Percentiles rank a stretch among this genome's conserved stretches.
Conservation (phyloP, 495 filamentous ascomycete species). For the Aspergillus baeticus region DNA sequence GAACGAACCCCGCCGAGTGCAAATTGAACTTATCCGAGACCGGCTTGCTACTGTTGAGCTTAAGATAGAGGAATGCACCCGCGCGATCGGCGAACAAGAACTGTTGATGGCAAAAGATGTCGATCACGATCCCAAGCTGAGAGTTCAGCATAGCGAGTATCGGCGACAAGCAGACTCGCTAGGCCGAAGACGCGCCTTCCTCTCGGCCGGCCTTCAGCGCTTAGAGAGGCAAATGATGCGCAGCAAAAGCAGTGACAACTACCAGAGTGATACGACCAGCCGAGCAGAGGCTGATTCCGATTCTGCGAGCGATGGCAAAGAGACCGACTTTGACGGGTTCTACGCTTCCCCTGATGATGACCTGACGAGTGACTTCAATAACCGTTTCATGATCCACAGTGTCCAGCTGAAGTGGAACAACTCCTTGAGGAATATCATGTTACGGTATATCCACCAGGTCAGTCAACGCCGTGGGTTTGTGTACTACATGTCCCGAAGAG, state of each 20-base stretch:
- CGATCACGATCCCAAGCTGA: slow-evolving; percentile 50
- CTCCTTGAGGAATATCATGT: slow-evolving; percentile 87
- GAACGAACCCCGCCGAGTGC: slow-evolving; percentile 88
- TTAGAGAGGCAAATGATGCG: slow-evolving; percentile 56
- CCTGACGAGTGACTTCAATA: slow-evolving; percentile 90
- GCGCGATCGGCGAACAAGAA: slow-evolving; percentile 63
- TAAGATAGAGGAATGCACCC: slow-evolving; percentile 71
- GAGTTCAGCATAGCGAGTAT: slow-evolving; percentile 64
- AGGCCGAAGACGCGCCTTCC: slow-evolving; percentile 70
- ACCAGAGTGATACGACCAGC: slow-evolving; percentile 47
- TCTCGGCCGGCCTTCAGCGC: slow-evolving; percentile 69
- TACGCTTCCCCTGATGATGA: slow-evolving; percentile 53
- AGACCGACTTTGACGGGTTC: slow-evolving; percentile 40
- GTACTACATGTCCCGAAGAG: slow-evolving; percentile 93
- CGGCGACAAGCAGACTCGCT: slow-evolving; percentile 69
- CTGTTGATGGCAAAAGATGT: slow-evolving; percentile 56
- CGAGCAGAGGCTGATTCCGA: slow-evolving; percentile 49
- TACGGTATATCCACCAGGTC: slow-evolving; percentile 96
- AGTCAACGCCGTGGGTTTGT: slow-evolving; percentile 94
- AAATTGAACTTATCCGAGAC: slow-evolving; percentile 78
- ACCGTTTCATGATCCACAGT: slow-evolving; percentile 97
- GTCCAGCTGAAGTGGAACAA: slow-evolving; percentile 99
- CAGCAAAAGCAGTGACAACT: slow-evolving; percentile 29
- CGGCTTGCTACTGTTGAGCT: slow-evolving; percentile 74
- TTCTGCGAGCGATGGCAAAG: slow-evolving; percentile 36